Evolutionary conservation across 2,329 filamentous ascomycete genomes (phyloP).

Genomic region (Purpureocillium takamizusanense): DNA sequence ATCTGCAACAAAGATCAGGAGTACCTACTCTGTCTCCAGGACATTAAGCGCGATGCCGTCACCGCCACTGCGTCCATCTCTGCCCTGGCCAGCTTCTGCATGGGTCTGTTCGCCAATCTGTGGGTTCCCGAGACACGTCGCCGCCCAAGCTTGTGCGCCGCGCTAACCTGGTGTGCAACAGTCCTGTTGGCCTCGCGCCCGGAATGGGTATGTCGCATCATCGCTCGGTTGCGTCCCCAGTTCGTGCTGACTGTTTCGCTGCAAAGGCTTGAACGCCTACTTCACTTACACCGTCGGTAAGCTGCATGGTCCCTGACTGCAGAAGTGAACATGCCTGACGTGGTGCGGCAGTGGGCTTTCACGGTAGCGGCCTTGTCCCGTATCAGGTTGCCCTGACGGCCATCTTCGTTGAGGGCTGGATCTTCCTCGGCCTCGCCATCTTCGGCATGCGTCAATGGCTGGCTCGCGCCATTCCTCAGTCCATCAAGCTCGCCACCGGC

Average conservation of each 20-base stretch:
- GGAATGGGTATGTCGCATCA: slow-evolving; percentile 27
- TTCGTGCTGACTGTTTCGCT: slow-evolving; percentile 3
- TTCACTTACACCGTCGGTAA: slow-evolving; percentile 60
- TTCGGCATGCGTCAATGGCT: slow-evolving; percentile 83
- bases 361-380: slow-evolving; percentile 64
- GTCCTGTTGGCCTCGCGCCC: slow-evolving; percentile 29
- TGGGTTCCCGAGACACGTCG: slow-evolving; percentile 18
- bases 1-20: slow-evolving; percentile 43
- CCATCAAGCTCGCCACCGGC: slow-evolving; percentile 79
- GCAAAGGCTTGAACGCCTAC: slow-evolving; percentile 65
- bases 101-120: slow-evolving; percentile 77
- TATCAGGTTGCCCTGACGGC: slow-evolving; percentile 73
- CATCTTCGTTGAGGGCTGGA: slow-evolving; percentile 80
- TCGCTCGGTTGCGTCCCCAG: no score
- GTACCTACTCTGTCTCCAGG: slow-evolving; percentile 55
- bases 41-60: slow-evolving; percentile 68
- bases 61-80: slow-evolving; percentile 80
- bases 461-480: slow-evolving; percentile 70
- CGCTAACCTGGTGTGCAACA: slow-evolving; percentile 6
- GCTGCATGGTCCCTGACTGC: slow-evolving; percentile 2
- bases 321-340: slow-evolving; percentile 1
- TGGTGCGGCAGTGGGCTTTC: slow-evolving; percentile 50
- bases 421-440: slow-evolving; percentile 73
- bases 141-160: not conserved
- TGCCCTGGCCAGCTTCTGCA: slow-evolving; percentile 69